Conservation (phyloP, 2,329 filamentous ascomycete species). For the Trichoderma koningiopsis region DNA sequence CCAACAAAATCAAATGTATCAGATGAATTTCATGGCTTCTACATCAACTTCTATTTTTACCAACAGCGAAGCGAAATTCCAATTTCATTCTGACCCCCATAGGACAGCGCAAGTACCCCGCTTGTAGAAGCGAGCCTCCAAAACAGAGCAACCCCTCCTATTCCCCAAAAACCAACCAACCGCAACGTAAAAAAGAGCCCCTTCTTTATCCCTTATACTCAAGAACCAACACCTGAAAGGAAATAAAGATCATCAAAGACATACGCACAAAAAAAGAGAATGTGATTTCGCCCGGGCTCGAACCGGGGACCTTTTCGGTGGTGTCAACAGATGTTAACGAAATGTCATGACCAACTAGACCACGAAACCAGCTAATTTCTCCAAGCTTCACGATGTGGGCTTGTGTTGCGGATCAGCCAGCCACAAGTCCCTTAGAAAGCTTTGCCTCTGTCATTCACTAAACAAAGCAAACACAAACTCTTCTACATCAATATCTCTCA, state of each 20-base stretch:
- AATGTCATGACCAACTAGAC: slow-evolving; percentile 28
- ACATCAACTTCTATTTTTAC: background rate
- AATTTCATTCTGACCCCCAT: background rate
- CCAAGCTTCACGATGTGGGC: background rate
- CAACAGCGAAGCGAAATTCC: background rate
- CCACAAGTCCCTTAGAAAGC: background rate
- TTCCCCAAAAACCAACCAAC: background rate
- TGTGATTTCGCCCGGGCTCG: slow-evolving; percentile 27
- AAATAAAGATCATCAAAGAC: too few species aligned
- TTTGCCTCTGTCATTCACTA: background rate
- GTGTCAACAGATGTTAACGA: slow-evolving; percentile 27
- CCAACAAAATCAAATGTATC: background rate
- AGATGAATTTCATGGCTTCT: background rate
- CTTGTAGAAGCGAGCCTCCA: background rate
- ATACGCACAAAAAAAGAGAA: background rate
- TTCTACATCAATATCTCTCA: background rate
- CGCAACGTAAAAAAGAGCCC: background rate
- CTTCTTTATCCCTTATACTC: too few species aligned
- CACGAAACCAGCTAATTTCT: slow-evolving; percentile 21
- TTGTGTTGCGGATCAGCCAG: background rate
- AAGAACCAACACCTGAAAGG: too few species aligned
- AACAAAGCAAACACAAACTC: background rate
- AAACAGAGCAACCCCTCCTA: background rate
- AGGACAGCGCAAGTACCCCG: background rate
- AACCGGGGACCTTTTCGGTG: slow-evolving; percentile 28